A percentile compares a stretch with the other conserved stretches of the same genome.
phyloP scores from a whole-genome alignment of 1,139 yeast species.

The Nakaseomyces bracarensis region DNA sequence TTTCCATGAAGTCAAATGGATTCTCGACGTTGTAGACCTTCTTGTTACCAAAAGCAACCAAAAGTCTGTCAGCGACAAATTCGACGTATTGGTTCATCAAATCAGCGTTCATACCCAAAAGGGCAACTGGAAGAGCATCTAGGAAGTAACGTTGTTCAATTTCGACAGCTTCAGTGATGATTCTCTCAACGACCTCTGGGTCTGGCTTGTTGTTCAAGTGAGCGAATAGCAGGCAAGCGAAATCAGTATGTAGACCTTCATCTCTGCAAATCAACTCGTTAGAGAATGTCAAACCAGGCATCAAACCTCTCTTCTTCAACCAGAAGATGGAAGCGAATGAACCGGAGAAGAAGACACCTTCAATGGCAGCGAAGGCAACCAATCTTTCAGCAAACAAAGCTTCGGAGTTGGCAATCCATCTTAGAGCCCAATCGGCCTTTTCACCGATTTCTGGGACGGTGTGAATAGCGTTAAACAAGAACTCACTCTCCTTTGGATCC shows the following conservation, averaged over 20 bases:
- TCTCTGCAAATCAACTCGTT: constrained; percentile 96
- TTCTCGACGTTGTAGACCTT: constrained; percentile 81
- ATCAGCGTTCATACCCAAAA: constrained; percentile 88
- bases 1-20: constrained; percentile 99
- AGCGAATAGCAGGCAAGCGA: constrained; percentile 90
- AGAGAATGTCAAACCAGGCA: constrained; percentile 98
- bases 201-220: constrained; percentile 88
- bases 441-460: constrained; percentile 91
- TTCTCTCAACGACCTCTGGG: constrained; percentile 65
- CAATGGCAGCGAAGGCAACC: constrained; percentile 98
- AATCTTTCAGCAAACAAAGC: constrained; percentile 92
- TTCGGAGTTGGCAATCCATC: constrained; percentile 86
- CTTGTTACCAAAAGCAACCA: constrained; percentile 82
- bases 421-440: constrained; percentile 97
- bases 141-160: constrained; percentile 94
- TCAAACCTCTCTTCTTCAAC: constrained; percentile 96
- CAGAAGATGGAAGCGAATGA: constrained; percentile 97
- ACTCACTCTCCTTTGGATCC: constrained; percentile 76
- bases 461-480: constrained; percentile 89
- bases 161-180: constrained; percentile 88
- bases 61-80: constrained; percentile 92
- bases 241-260: constrained; percentile 98
- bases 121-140: constrained; percentile 87
- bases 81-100: constrained; percentile 98
- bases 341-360: constrained; percentile 97